A percentile compares a stretch with the other conserved stretches of the same genome.
Evolutionary conservation across 2,329 filamentous ascomycete genomes (phyloP).

Genomic region (Cladosporium velox): DNA sequence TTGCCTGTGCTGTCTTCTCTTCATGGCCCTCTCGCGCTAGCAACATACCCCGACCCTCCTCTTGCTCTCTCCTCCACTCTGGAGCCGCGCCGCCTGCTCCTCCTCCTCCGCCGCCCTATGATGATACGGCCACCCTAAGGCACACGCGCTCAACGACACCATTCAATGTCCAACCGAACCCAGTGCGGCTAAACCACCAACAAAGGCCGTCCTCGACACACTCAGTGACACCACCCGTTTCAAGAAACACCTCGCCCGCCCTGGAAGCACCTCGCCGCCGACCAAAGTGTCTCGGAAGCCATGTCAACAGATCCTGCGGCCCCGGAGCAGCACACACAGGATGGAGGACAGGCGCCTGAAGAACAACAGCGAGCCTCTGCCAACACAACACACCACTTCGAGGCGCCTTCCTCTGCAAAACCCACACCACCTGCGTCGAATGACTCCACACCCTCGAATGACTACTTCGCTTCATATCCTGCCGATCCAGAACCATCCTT

Average conservation of each 20-base stretch:
- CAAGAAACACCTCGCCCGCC: neutral
- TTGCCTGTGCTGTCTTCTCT: neutral
- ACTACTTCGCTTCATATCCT: conserved; percentile 14
- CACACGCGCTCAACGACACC: conserved; percentile 19
- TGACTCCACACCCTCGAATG: neutral
- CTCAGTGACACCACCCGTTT: neutral
- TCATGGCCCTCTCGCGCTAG: neutral
- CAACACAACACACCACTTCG: conserved; percentile 45
- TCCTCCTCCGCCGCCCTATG: conserved; percentile 12
- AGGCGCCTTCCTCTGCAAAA: conserved; percentile 36
- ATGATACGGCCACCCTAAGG: conserved; percentile 28
- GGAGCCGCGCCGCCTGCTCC: conserved; percentile 8
- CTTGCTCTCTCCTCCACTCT: neutral
- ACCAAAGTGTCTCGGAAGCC: conserved; percentile 12
- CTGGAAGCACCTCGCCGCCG: neutral
- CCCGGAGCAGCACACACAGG: conserved; percentile 22
- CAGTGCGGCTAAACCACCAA: conserved; percentile 33
- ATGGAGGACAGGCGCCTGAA: conserved; percentile 19
- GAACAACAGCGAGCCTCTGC: conserved; percentile 34
- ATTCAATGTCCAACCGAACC: conserved; percentile 36
- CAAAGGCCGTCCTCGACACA: conserved; percentile 2
- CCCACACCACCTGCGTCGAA: conserved; percentile 3
- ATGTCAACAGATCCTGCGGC: conserved; percentile 30
- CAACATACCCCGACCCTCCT: neutral
- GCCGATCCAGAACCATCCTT: neutral